Evolutionary conservation across 2,329 filamentous ascomycete species (phyloP).

Genomic region (Aspergillus sp.): DNA sequence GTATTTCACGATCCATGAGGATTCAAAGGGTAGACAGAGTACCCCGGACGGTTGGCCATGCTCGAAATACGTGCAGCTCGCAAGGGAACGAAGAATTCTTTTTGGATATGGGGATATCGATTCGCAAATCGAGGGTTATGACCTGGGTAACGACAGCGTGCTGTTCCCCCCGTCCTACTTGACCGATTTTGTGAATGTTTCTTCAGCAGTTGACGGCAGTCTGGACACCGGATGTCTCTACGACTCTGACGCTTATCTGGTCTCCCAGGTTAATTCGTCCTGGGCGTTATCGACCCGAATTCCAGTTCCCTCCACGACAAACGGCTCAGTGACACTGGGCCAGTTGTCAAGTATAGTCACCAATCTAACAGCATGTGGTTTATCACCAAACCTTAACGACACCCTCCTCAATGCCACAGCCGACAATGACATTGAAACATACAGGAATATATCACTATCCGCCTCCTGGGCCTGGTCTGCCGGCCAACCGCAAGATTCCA

Average conservation of each 20-base stretch:
- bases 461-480: conserved; percentile 56
- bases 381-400: conserved; percentile 53
- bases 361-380: conserved; percentile 50
- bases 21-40: conserved; percentile 30
- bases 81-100: conserved; percentile 48
- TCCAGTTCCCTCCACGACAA: conserved; percentile 19
- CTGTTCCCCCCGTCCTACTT: conserved; percentile 49
- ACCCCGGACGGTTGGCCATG: conserved; percentile 59
- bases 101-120: conserved; percentile 52
- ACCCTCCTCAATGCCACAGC: conserved; percentile 50
- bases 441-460: conserved; percentile 46
- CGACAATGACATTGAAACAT: conserved; percentile 38
- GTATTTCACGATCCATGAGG: conserved; percentile 45
- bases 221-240: conserved; percentile 52
- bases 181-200: conserved; percentile 28
- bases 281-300: conserved; percentile 41
- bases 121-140: conserved; percentile 50
- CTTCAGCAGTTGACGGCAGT: conserved; percentile 31
- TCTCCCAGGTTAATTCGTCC: conserved; percentile 46
- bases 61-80: conserved; percentile 52
- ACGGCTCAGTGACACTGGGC: conserved; percentile 19
- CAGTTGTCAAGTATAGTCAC: conserved; percentile 29
- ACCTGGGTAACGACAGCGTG: conserved; percentile 45
- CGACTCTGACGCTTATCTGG: conserved; percentile 29
- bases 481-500: conserved; percentile 48